A percentile compares a stretch with the other conserved stretches of the same genome.
Evolutionary conservation across 441 rosid genomes (phyloP).

Genomic region (Bruguiera hainesii): DNA sequence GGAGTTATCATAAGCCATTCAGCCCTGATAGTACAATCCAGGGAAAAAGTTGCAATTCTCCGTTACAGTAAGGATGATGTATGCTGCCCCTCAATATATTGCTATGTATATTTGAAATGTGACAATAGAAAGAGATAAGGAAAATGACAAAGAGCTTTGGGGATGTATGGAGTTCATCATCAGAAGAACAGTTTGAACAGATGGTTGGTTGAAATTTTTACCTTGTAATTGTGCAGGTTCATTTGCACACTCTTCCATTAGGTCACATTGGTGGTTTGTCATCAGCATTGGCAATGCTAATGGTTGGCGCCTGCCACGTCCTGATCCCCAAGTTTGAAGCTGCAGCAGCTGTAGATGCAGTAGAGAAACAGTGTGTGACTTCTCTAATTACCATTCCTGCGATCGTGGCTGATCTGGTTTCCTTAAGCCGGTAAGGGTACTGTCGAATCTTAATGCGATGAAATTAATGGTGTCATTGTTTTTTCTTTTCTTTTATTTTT

Average conservation of each 20-base stretch:
- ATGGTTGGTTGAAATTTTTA: constrained; percentile 1
- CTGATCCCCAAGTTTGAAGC: constrained; percentile 78
- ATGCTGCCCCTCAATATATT: constrained; percentile 31
- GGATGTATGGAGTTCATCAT: not conserved
- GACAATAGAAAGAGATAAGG: not conserved
- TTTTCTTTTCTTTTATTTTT: not conserved
- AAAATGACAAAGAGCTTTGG: constrained; percentile 4
- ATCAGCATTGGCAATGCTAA: constrained; percentile 83
- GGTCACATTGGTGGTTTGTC: constrained; percentile 92
- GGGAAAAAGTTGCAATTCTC: constrained; percentile 74
- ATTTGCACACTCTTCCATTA: constrained; percentile 78
- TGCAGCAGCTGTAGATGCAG: constrained; percentile 42
- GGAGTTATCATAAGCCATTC: constrained; percentile 77
- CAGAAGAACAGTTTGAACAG: not conserved
- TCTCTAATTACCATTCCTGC: constrained; percentile 79
- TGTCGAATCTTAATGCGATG: not conserved
- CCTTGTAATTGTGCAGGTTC: constrained; percentile 52
- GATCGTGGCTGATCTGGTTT: constrained; percentile 65
- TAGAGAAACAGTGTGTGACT: constrained; percentile 55
- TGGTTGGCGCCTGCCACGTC: constrained; percentile 81
- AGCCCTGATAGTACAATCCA: constrained; percentile 72
- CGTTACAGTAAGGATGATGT: constrained; percentile 86
- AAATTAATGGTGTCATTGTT: too few relatives aligned
- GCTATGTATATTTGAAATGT: not conserved
- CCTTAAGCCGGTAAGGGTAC: constrained; percentile 44